Evolutionary conservation across 495 filamentous ascomycete genomes (phyloP).

Genomic region (Hyaloscypha hepaticicola): DNA sequence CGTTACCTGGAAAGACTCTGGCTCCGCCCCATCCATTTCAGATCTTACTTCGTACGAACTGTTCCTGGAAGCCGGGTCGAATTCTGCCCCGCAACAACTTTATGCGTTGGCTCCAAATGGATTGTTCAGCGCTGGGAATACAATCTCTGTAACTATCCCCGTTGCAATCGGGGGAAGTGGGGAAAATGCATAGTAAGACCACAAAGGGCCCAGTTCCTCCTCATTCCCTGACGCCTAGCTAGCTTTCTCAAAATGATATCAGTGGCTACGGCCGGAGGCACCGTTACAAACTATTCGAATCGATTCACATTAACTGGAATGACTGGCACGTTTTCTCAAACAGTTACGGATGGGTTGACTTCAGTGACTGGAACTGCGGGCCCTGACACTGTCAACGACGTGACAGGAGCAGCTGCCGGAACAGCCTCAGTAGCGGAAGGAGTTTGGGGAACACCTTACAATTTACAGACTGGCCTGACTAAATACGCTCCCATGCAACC

Average conservation of each 20-base stretch:
- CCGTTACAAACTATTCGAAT: constrained; percentile 57
- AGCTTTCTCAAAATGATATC: constrained; percentile 69
- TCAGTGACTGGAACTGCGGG: constrained; percentile 47
- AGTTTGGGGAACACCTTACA: constrained; percentile 56
- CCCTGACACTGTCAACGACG: constrained; percentile 40
- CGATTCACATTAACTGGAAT: constrained; percentile 68
- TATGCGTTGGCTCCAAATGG: constrained; percentile 1
- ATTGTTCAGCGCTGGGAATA: constrained; percentile 40
- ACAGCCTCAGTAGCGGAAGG: constrained; percentile 20
- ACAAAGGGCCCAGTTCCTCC: constrained; percentile 11
- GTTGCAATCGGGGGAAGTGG: constrained; percentile 46
- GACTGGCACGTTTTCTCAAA: constrained; percentile 59
- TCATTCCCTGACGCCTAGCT: constrained; percentile 1
- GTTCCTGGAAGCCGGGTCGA: constrained; percentile 64
- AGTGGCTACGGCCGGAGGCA: constrained; percentile 47
- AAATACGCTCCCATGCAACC: constrained; percentile 74
- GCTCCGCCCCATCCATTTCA: constrained; percentile 44
- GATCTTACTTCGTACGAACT: constrained; percentile 58
- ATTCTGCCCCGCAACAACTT: constrained; percentile 37
- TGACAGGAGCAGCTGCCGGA: constrained; percentile 29
- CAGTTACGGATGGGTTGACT: constrained; percentile 42
- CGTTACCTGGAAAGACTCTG: constrained; percentile 60
- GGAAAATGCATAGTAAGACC: constrained; percentile 62
- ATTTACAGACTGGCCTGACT: constrained; percentile 60
- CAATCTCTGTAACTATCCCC: constrained; percentile 51